Percentiles rank a stretch among this genome's conserved stretches.
Evolutionary conservation across 2,329 filamentous ascomycete species (phyloP).

Genomic region (Fusarium sp.): DNA sequence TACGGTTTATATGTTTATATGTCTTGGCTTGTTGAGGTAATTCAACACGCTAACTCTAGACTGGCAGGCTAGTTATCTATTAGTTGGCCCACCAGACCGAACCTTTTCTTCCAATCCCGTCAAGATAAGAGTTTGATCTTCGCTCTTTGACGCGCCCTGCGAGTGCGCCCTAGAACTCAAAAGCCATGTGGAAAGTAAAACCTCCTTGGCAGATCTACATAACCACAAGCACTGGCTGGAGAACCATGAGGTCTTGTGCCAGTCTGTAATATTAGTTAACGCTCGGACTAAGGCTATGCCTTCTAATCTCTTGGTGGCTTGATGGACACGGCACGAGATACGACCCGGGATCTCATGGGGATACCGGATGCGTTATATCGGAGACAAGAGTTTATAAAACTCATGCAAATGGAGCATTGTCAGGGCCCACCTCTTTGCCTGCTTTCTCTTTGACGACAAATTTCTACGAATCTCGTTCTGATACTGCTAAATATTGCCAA

Average conservation of each 20-base stretch:
- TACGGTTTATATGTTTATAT: background rate
- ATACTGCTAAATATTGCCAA: background rate
- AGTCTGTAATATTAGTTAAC: background rate
- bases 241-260: background rate
- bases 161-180: too few relatives aligned
- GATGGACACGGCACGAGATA: fast-evolving
- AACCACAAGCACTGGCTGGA: too few relatives aligned
- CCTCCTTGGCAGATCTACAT: background rate
- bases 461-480: background rate
- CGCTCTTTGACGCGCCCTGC: too few relatives aligned
- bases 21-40: background rate
- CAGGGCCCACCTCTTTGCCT: background rate
- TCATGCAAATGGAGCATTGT: background rate
- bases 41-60: too few relatives aligned
- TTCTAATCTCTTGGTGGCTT: background rate
- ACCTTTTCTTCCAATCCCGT: background rate
- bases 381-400: background rate
- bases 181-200: too few relatives aligned
- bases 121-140: background rate
- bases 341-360: fast-evolving
- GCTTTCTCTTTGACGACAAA: fast-evolving
- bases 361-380: fast-evolving
- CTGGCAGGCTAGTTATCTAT: background rate
- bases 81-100: background rate
- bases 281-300: fast-evolving